These are phyloP conservation scores for Saccharomycopsis capsularis DNA, from an alignment of 805 yeast genomes.

Conservation along the genomic window DNA sequence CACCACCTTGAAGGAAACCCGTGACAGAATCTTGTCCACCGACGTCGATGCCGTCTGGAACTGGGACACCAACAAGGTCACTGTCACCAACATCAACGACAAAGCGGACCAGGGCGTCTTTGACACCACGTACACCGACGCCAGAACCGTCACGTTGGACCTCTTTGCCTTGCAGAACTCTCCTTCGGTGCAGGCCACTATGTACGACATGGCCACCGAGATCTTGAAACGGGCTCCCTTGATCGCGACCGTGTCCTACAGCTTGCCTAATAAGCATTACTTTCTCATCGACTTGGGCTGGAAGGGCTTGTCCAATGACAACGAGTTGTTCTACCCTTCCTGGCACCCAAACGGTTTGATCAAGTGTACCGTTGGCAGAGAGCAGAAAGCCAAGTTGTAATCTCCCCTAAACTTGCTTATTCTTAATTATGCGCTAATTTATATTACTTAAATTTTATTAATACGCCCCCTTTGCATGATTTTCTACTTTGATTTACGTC, in stretches of 20 bases:
- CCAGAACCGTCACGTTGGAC: conserved; percentile 63
- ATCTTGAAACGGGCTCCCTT: conserved; percentile 54
- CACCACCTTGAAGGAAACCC: conserved; percentile 79
- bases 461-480: too few relatives aligned
- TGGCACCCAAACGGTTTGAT: conserved; percentile 92
- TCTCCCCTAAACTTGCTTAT: neutral
- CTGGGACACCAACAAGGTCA: conserved; percentile 46
- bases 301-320: conserved; percentile 72
- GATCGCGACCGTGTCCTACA: conserved; percentile 60
- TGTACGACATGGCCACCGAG: conserved; percentile 83
- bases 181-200: conserved; percentile 94
- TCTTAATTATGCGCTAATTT: too few relatives aligned
- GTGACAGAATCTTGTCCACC: conserved; percentile 81
- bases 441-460: too few relatives aligned
- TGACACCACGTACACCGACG: conserved; percentile 55
- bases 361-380: conserved; percentile 77
- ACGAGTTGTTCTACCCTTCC: conserved; percentile 81
- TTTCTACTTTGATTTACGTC: too few relatives aligned
- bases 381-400: conserved; percentile 48
- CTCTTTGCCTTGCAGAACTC: conserved; percentile 81
- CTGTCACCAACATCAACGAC: conserved; percentile 40
- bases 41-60: conserved; percentile 73
- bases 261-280: conserved; percentile 89
- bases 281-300: conserved; percentile 64
- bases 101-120: conserved; percentile 47